phyloP scores from a whole-genome alignment of 2,329 filamentous ascomycete species.

The Colletotrichum zoysiae region DNA sequence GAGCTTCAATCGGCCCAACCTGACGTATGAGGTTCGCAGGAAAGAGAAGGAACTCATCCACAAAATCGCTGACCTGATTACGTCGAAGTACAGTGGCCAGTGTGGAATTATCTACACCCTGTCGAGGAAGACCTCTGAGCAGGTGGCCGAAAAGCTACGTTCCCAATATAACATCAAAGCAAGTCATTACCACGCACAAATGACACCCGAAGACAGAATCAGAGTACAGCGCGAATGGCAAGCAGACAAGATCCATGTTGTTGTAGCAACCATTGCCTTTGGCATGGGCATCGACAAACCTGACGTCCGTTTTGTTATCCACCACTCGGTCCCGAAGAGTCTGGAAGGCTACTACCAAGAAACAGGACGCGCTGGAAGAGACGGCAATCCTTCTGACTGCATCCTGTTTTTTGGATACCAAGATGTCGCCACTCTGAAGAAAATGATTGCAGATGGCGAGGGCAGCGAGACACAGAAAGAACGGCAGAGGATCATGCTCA shows the following conservation, averaged over 20 bases:
- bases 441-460: slow-evolving; percentile 87
- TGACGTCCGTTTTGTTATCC: slow-evolving; percentile 95
- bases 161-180: slow-evolving; percentile 76
- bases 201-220: slow-evolving; percentile 76
- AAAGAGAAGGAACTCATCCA: slow-evolving; percentile 64
- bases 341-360: slow-evolving; percentile 99
- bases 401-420: slow-evolving; percentile 89
- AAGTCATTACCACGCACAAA: slow-evolving; percentile 86
- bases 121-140: slow-evolving; percentile 85
- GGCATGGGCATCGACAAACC: slow-evolving; percentile 99
- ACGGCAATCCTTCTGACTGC: slow-evolving; percentile 88
- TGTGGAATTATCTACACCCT: slow-evolving; percentile 95
- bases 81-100: slow-evolving; percentile 74
- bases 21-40: slow-evolving; percentile 85
- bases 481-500: slow-evolving; percentile 86
- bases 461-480: slow-evolving; percentile 84
- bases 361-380: slow-evolving; percentile 92
- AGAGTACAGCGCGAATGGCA: slow-evolving; percentile 87
- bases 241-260: slow-evolving; percentile 81
- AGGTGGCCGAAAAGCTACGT: slow-evolving; percentile 77
- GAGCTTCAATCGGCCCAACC: slow-evolving; percentile 96
- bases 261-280: slow-evolving; percentile 98
- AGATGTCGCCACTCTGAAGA: slow-evolving; percentile 79
- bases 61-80: slow-evolving; percentile 76
- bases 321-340: slow-evolving; percentile 92